Percentiles rank a stretch among this genome's conserved stretches.
phyloP scores from a whole-genome alignment of 2,329 filamentous ascomycete species.

The Rugonectria rugulosa region DNA sequence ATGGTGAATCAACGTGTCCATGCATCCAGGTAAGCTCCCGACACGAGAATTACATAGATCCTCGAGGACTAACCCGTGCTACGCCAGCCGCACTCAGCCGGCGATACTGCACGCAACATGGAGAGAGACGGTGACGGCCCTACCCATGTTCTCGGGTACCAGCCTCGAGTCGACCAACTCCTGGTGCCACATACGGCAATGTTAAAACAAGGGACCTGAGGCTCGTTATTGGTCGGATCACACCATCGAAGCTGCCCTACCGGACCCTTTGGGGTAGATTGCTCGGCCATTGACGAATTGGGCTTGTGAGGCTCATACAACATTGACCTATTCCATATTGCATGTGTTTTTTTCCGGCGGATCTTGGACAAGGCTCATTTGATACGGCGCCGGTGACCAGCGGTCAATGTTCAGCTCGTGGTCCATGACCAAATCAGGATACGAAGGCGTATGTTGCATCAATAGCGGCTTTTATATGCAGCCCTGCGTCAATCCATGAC shows the following conservation, averaged over 20 bases:
- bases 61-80: not conserved
- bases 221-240: not conserved
- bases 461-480: slow-evolving; percentile 27
- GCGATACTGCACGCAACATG: not conserved
- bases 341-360: too few relatives aligned
- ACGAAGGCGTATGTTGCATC: slow-evolving; percentile 22
- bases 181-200: not conserved
- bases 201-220: not conserved
- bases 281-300: too few relatives aligned
- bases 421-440: slow-evolving; percentile 19
- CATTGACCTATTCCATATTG: too few relatives aligned
- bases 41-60: not conserved
- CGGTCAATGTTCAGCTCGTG: not conserved
- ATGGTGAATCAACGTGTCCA: not conserved
- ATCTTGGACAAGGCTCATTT: too few relatives aligned
- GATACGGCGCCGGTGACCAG: too few relatives aligned
- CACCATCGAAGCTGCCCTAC: not conserved
- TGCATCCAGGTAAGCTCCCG: not conserved
- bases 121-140: not conserved
- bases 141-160: not conserved
- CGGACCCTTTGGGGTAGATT: too few relatives aligned
- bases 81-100: not conserved
- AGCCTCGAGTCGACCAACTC: not conserved
- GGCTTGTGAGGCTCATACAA: too few relatives aligned
- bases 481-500: not conserved